A percentile compares a stretch with the other conserved stretches of the same genome.
These are phyloP conservation scores for Conticribra weissflogii DNA, from an alignment of 108 stramenopile genomes.

Conservation along the genomic window DNA sequence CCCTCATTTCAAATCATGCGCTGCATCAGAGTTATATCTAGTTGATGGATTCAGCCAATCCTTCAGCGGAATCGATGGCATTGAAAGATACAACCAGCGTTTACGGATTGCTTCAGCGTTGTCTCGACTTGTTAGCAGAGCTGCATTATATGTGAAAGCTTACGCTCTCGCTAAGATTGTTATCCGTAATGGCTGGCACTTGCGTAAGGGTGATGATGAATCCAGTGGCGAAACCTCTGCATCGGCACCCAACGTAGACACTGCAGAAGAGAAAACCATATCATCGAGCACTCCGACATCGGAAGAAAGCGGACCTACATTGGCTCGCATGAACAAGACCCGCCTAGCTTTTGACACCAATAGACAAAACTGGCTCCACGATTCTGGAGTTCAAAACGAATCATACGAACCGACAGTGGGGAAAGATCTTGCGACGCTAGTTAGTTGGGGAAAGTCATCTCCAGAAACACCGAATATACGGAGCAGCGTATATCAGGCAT, in stretches of 20 bases:
- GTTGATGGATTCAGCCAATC: slow-evolving; percentile 38
- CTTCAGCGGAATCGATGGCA: slow-evolving; percentile 16
- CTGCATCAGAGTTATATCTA: slow-evolving; percentile 14
- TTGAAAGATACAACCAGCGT: slow-evolving; percentile 46
- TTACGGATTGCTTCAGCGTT: slow-evolving; percentile 55
- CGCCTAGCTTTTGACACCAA: slow-evolving; percentile 75
- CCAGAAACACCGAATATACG: not conserved
- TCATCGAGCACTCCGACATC: not conserved
- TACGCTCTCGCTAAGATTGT: slow-evolving; percentile 56
- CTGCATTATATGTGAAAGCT: slow-evolving; percentile 61
- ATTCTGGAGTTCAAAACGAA: slow-evolving; percentile 59
- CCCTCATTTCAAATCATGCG: slow-evolving; percentile 25
- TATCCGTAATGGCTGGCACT: slow-evolving; percentile 65
- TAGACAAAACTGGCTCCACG: slow-evolving; percentile 58
- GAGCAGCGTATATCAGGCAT: slow-evolving; percentile 58
- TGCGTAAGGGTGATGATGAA: slow-evolving; percentile 15
- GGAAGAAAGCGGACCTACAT: not conserved
- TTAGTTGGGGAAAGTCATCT: slow-evolving; percentile 13
- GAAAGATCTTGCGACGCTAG: slow-evolving; percentile 55
- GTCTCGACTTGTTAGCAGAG: slow-evolving; percentile 63
- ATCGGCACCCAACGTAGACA: no score
- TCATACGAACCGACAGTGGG: slow-evolving; percentile 74
- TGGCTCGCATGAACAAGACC: slow-evolving; percentile 8
- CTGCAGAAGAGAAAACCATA: no score
- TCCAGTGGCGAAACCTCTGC: not conserved